Evolutionary conservation across 1,284 basidiomycete species (phyloP).

Genomic region (Rhodofomes roseus): DNA sequence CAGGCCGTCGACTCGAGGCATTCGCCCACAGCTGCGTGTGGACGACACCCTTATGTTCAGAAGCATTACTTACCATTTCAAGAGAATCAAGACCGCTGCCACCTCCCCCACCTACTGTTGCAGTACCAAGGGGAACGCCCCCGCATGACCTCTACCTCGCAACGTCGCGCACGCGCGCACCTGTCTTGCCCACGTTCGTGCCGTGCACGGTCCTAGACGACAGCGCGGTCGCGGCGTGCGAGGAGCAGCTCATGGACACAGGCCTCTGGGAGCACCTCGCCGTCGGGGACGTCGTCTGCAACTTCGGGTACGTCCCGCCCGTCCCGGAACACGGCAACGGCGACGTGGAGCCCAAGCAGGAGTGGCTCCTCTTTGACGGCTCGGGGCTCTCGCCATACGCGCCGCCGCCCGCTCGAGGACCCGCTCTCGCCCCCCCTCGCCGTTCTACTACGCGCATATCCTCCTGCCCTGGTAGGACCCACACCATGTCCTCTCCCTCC

Average conservation of each 20-base stretch:
- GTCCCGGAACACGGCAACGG: slow-evolving; percentile 24
- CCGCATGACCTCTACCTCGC: slow-evolving; percentile 63
- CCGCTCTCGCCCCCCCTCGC: slow-evolving; percentile 62
- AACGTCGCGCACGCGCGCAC: slow-evolving; percentile 60
- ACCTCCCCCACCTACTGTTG: slow-evolving; percentile 13
- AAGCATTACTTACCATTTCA: no score
- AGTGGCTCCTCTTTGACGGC: slow-evolving; percentile 72
- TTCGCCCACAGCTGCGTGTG: no score
- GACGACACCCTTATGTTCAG: no score
- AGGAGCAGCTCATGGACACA: slow-evolving; percentile 56
- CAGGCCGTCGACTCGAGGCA: no score
- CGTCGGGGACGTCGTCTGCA: slow-evolving; percentile 71
- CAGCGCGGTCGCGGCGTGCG: slow-evolving; percentile 49
- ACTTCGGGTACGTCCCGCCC: slow-evolving; percentile 63
- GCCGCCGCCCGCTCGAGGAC: slow-evolving; percentile 52
- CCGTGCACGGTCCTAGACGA: slow-evolving; percentile 57
- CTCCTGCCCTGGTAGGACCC: slow-evolving; percentile 47
- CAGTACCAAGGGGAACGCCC: slow-evolving; percentile 29
- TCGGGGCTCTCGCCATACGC: slow-evolving; percentile 51
- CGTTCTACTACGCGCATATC: slow-evolving; percentile 70
- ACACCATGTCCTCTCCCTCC: slow-evolving; percentile 39
- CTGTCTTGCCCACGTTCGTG: slow-evolving; percentile 69
- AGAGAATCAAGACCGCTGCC: slow-evolving; percentile 10
- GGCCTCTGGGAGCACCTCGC: slow-evolving; percentile 71
- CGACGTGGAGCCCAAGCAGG: slow-evolving; percentile 13